Evolutionary conservation across 371 early-diverging fungal species (phyloP).

Genomic region (Apophysomyces elegans): DNA sequence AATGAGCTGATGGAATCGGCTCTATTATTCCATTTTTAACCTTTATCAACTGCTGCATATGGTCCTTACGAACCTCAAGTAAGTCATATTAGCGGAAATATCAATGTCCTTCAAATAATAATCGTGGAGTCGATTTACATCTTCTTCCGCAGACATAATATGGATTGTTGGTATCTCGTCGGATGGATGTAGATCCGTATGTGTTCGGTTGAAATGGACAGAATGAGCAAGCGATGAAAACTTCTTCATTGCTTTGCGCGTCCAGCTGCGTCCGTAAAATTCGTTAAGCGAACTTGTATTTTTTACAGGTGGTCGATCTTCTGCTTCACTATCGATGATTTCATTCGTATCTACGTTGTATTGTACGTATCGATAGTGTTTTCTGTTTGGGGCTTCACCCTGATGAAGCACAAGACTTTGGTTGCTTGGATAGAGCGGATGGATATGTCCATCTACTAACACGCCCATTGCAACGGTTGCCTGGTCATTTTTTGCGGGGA

Average conservation of each 20-base stretch:
- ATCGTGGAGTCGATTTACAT: constrained; percentile 28
- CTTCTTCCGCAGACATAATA: constrained; percentile 21
- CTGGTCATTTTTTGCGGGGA: not conserved
- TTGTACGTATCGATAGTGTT: constrained; percentile 79
- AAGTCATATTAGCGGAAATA: constrained; percentile 27
- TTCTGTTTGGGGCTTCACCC: constrained; percentile 69
- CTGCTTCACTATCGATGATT: constrained; percentile 64
- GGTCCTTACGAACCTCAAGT: constrained; percentile 29
- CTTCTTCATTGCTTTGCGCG: constrained; percentile 15
- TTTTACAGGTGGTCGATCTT: not conserved
- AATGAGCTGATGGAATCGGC: constrained; percentile 9
- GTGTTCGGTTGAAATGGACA: constrained; percentile 16
- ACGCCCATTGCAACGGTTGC: not conserved
- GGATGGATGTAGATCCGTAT: constrained; percentile 21
- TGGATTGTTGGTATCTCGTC: constrained; percentile 43
- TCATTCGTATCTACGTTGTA: constrained; percentile 87
- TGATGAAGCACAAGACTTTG: not conserved
- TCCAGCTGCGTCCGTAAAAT: constrained; percentile 24
- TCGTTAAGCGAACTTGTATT: constrained; percentile 13
- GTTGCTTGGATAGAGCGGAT: not conserved
- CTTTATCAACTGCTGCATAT: not conserved
- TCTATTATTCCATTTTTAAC: not conserved
- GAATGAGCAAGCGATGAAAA: constrained; percentile 5
- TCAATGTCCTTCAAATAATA: constrained; percentile 29
- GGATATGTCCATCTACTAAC: not conserved